These are phyloP conservation scores for Mucor saturninus DNA, from an alignment of 371 early-diverging fungal species.

Conservation along the genomic window DNA sequence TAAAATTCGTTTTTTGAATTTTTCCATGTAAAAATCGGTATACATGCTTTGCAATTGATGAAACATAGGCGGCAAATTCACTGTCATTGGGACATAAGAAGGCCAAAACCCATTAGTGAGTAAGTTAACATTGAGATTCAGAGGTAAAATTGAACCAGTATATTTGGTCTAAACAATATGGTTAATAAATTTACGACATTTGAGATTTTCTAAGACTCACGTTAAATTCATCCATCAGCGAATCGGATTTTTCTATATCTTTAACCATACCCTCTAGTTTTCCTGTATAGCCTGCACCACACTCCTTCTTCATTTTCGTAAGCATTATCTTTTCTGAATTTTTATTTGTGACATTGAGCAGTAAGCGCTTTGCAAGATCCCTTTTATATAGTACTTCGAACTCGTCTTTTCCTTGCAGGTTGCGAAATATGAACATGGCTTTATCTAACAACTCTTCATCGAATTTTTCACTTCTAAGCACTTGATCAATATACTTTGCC, in stretches of 20 bases:
- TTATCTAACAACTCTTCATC: constrained; percentile 40
- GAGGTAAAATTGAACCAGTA: neutral
- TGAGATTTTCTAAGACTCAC: constrained; percentile 33
- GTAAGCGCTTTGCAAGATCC: constrained; percentile 87
- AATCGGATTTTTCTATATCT: constrained; percentile 83
- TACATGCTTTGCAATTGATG: constrained; percentile 71
- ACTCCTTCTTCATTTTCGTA: constrained; percentile 83
- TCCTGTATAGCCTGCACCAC: constrained; percentile 87
- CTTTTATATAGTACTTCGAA: constrained; percentile 94
- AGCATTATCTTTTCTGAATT: constrained; percentile 89
- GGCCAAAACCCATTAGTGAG: constrained; percentile 94
- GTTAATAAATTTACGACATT: neutral
- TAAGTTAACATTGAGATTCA: constrained; percentile 71
- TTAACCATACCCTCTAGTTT: constrained; percentile 95
- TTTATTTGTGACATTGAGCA: constrained; percentile 71
- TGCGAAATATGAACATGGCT: constrained; percentile 41
- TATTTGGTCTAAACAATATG: neutral
- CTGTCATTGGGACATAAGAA: constrained; percentile 76
- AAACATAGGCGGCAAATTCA: constrained; percentile 62
- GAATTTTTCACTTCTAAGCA: constrained; percentile 36
- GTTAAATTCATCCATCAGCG: constrained; percentile 67
- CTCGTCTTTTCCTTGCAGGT: constrained; percentile 76
- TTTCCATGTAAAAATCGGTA: constrained; percentile 73
- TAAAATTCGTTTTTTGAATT: constrained; percentile 78
- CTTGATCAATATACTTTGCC: constrained; percentile 39